Conservation (phyloP, 2,329 filamentous ascomycete genomes). For the Epichloe sylvatica region DNA sequence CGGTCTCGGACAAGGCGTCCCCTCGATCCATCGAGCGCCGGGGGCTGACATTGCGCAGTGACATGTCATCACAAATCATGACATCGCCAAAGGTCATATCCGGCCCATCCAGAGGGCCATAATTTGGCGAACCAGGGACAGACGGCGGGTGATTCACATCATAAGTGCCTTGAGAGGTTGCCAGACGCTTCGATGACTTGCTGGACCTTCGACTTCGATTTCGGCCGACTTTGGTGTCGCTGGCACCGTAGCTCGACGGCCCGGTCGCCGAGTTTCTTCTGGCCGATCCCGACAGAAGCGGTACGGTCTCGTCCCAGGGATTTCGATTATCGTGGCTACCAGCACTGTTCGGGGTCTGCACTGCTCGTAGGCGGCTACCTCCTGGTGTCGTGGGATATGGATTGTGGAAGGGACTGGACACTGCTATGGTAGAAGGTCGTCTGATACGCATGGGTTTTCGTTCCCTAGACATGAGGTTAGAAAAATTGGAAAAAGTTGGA, state of each 20-base stretch:
- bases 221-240: constrained; percentile 21
- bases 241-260: constrained; percentile 28
- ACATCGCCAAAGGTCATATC: constrained; percentile 52
- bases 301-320: constrained; percentile 35
- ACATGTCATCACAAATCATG: constrained; percentile 55
- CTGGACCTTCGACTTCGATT: constrained; percentile 33
- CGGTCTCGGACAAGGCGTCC: constrained; percentile 19
- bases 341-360: constrained; percentile 23
- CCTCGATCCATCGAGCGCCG: constrained; percentile 16
- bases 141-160: constrained; percentile 59
- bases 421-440: constrained; percentile 37
- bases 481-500: not conserved
- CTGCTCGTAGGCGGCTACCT: constrained; percentile 23
- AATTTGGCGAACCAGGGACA: constrained; percentile 45
- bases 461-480: constrained; percentile 25
- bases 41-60: constrained; percentile 20
- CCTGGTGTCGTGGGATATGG: constrained; percentile 15
- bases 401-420: constrained; percentile 21
- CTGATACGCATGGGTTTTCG: constrained; percentile 51
- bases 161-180: constrained; percentile 26
- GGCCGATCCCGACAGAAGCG: constrained; percentile 33
- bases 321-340: constrained; percentile 36
- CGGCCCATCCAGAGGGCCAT: constrained; percentile 33
- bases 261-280: constrained; percentile 12
- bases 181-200: constrained; percentile 34